Evolutionary conservation across 2,329 filamentous ascomycete genomes (phyloP), one percentile per base, ranked within the genome.

Genomic region (Scorias spongiosa): DNA sequence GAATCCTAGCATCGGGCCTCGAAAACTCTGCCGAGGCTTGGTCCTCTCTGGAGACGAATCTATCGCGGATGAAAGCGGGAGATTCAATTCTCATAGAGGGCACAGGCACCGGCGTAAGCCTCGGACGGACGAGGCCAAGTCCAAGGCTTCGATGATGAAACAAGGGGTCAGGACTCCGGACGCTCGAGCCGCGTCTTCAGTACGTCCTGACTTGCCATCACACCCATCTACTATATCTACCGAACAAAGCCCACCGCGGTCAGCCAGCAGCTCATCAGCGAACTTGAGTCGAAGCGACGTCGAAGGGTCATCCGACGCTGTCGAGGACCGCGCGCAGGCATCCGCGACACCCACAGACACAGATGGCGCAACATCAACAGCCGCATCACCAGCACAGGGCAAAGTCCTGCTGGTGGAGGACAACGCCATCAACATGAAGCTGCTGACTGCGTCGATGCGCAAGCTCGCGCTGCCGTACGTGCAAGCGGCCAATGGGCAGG

Each of bases 341-440:
- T 36, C 32, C 32, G 9, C 11, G 5, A 36, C 32, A 12, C 15
- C 32, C 32, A 12, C 32, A 12, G 15, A 36, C 9, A 36, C 32
- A 9, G 32, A 12, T 5, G 15, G 4, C 9, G 15, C 32, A 5
- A 3, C 32, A 36, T 36, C 32, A 9, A 36, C 32, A 5, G 11
- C 32, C 12, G 9, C 32, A 36, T 12, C 32, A 36, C 9, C 15
- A 12, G 9, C 32, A 12, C 32, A 12, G 9, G 9, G 32, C 11
- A 36, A 36, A 36, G 48, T 59, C 10, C 48, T 61, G 2, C 46
- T 61, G 1, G 57, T 60, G 2, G 58, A 61, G 42, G 58, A 61
- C 48, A 61, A 60, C 41, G 50, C 49, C 3, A 55, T 61, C 48
- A 61, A 61, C 41, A 53, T 59, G 44, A 44, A 41, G 38, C 46